phyloP scores from a whole-genome alignment of 768 basidiomycete species.

The Nidularia pulvinata region DNA sequence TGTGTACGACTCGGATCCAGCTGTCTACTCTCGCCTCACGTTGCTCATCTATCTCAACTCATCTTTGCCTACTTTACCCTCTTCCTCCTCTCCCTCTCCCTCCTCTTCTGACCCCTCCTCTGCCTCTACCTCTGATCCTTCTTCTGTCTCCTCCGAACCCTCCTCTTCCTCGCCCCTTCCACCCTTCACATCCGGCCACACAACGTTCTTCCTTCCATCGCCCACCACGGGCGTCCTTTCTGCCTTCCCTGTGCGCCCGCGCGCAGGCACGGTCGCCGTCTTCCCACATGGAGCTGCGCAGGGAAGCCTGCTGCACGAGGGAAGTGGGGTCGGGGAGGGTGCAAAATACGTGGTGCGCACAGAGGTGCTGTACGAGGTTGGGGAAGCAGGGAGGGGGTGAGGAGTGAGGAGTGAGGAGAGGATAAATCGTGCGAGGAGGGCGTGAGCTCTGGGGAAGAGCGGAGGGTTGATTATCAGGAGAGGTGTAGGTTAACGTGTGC shows the following conservation, averaged over 20 bases:
- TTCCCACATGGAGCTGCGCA: constrained; percentile 41
- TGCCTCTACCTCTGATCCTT: constrained; percentile 10
- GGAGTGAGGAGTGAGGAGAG: neutral
- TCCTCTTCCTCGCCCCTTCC: constrained; percentile 14
- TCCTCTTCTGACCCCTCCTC: neutral
- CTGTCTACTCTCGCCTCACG: constrained; percentile 46
- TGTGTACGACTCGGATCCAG: constrained; percentile 46
- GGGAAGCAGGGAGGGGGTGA: constrained; percentile 1
- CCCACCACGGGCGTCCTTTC: constrained; percentile 37
- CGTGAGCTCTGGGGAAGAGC: no score
- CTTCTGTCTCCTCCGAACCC: neutral
- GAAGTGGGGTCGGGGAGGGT: constrained; percentile 30
- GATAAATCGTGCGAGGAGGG: no score
- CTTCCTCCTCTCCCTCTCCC: no score
- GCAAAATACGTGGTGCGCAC: constrained; percentile 38
- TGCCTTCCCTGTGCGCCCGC: constrained; percentile 45
- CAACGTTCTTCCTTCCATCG: constrained; percentile 56
- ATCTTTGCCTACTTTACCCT: constrained; percentile 12
- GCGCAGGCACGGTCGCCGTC: constrained; percentile 45
- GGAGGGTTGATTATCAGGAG: no score
- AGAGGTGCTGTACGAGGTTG: constrained; percentile 35
- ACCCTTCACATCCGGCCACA: constrained; percentile 45
- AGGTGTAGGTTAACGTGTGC: no score
- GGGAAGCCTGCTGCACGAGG: constrained; percentile 35
- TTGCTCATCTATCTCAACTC: constrained; percentile 38